Conservation (phyloP, 495 filamentous ascomycete genomes). For the Hypomontagnella monticulosa region DNA sequence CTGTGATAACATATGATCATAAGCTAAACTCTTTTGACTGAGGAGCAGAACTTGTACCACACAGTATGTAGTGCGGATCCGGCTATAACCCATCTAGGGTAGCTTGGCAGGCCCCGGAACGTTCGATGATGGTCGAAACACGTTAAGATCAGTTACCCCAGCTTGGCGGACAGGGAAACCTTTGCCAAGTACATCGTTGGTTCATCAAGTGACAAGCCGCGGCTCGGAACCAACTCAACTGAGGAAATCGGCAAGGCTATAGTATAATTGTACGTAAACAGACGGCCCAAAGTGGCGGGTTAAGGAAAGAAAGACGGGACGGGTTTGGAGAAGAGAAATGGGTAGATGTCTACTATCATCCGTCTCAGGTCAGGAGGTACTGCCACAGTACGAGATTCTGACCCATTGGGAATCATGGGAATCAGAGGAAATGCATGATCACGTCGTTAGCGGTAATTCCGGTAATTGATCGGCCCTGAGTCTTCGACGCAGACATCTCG, state of each 20-base stretch:
- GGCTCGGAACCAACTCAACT: background rate
- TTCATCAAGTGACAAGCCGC: slow-evolving; percentile 12
- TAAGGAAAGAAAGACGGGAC: background rate
- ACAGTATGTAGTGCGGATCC: slow-evolving; percentile 10
- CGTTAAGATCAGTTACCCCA: slow-evolving; percentile 26
- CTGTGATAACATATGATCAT: slow-evolving; percentile 13
- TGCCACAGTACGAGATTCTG: no score
- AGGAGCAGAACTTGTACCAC: slow-evolving; percentile 15
- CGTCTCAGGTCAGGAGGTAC: background rate
- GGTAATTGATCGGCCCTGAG: no score
- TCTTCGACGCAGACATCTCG: no score
- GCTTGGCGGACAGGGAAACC: slow-evolving; percentile 21
- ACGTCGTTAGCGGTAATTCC: no score
- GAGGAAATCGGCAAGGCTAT: background rate
- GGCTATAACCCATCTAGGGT: slow-evolving; percentile 4
- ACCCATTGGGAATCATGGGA: no score
- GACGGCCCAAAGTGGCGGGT: background rate
- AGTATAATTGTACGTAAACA: no score
- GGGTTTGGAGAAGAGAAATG: background rate
- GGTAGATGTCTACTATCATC: background rate
- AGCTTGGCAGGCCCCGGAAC: slow-evolving; percentile 17
- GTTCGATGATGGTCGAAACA: slow-evolving; percentile 32
- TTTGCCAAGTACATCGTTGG: slow-evolving; percentile 20
- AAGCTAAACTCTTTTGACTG: background rate
- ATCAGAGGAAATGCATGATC: no score